Percentiles rank a stretch among this genome's conserved stretches.
These are phyloP conservation scores for Omphalotus olearius DNA, from an alignment of 1,284 basidiomycete species.

Conservation along the genomic window DNA sequence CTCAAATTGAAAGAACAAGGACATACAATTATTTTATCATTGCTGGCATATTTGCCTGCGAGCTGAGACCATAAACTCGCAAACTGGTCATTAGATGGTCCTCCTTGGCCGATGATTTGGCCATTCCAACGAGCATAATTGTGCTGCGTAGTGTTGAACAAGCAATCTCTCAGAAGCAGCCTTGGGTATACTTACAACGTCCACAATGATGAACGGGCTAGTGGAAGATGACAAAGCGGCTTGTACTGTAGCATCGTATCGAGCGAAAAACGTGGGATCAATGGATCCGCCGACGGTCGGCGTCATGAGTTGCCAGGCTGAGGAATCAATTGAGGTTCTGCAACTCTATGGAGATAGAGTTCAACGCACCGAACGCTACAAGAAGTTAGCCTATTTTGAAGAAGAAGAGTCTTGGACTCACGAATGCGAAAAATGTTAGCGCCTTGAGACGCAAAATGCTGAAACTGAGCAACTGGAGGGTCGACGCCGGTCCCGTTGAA, in stretches of 20 bases:
- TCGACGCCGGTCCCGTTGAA: constrained; percentile 32
- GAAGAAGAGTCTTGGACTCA: constrained; percentile 15
- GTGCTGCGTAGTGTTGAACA: constrained; percentile 24
- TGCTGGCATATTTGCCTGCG: constrained; percentile 44
- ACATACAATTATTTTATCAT: constrained; percentile 42
- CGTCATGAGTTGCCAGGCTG: constrained; percentile 48
- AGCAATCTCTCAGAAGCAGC: background rate
- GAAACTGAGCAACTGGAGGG: constrained; percentile 37
- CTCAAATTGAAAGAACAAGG: background rate
- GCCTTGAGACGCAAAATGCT: constrained; percentile 40
- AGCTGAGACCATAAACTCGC: constrained; percentile 50
- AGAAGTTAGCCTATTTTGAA: constrained; percentile 1
- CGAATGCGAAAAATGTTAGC: constrained; percentile 46
- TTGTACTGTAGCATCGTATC: constrained; percentile 46
- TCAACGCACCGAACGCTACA: constrained; percentile 20
- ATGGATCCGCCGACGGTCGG: constrained; percentile 43
- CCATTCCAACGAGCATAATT: constrained; percentile 52
- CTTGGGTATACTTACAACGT: constrained; percentile 27
- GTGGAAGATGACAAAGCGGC: constrained; percentile 38
- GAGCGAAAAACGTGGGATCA: constrained; percentile 38
- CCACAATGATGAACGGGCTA: constrained; percentile 46
- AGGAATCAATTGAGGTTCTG: background rate
- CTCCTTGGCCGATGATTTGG: constrained; percentile 47
- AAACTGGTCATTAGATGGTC: constrained; percentile 48
- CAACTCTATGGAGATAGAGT: background rate